Evolutionary conservation across 441 rosid genomes (phyloP).

Genomic region (Adansonia madagascariensis): DNA sequence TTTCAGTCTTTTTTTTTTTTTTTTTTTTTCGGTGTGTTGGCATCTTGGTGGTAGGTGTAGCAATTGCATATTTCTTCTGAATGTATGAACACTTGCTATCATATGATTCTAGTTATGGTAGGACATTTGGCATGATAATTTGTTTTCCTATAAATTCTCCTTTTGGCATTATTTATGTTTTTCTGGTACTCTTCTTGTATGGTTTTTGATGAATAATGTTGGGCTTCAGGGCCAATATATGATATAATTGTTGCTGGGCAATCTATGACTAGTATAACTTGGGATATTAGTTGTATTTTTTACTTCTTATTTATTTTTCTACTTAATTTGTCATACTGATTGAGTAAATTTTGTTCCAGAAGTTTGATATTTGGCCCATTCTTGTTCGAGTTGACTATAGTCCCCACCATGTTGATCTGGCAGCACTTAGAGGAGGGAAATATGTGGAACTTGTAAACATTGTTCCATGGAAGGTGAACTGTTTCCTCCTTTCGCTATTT

Average conservation of each 20-base stretch:
- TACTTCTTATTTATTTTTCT: slow-evolving; percentile 17
- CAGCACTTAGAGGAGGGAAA: slow-evolving; percentile 89
- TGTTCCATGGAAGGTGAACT: slow-evolving; percentile 94
- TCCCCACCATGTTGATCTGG: slow-evolving; percentile 83
- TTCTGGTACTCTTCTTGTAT: slow-evolving; percentile 6
- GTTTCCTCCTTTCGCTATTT: slow-evolving; percentile 13
- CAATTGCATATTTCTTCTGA: background rate
- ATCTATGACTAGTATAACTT: slow-evolving; percentile 2
- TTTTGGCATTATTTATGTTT: slow-evolving; percentile 5
- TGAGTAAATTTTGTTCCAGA: slow-evolving; percentile 57
- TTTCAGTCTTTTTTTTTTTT: background rate
- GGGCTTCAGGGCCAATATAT: background rate
- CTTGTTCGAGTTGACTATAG: slow-evolving; percentile 90
- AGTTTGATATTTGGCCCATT: slow-evolving; percentile 85
- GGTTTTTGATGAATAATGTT: slow-evolving; percentile 18
- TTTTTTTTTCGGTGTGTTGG: slow-evolving; percentile 11
- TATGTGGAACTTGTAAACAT: slow-evolving; percentile 93
- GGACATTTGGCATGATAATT: slow-evolving; percentile 4
- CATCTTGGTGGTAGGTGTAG: slow-evolving; percentile 13
- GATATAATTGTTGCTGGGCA: slow-evolving; percentile 17
- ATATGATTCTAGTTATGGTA: background rate
- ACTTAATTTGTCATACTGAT: slow-evolving; percentile 44
- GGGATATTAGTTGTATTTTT: slow-evolving; percentile 20
- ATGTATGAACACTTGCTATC: background rate
- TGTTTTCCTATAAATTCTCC: background rate